Conservation (phyloP, 805 yeast genomes). For the Cyberlindnera xishuangbannaensis region DNA sequence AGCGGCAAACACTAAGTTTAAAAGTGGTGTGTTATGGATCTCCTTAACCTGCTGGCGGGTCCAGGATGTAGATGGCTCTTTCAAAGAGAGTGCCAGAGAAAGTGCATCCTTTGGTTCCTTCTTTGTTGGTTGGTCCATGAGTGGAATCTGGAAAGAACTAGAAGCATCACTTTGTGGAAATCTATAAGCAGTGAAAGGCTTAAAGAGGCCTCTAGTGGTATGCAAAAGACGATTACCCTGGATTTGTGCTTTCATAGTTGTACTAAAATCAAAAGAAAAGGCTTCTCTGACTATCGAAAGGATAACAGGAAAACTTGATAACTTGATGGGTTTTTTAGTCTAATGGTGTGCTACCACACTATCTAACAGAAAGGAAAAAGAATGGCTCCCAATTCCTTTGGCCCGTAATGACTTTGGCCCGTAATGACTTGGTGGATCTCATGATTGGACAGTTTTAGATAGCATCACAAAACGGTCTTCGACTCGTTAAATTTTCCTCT, state of each 20-base stretch:
- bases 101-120: constrained; percentile 14
- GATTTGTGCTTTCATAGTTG: too few relatives aligned
- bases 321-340: too few relatives aligned
- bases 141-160: too few relatives aligned
- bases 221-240: background rate
- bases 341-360: too few relatives aligned
- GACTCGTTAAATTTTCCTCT: background rate
- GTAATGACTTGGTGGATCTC: background rate
- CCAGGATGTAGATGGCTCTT: constrained; percentile 41
- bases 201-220: background rate
- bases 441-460: background rate
- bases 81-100: constrained; percentile 26
- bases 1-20: constrained; percentile 54
- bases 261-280: too few relatives aligned
- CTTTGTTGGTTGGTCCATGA: background rate
- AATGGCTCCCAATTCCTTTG: background rate
- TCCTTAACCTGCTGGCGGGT: constrained; percentile 51
- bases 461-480: background rate
- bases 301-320: too few relatives aligned
- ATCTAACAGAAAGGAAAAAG: background rate
- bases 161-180: too few relatives aligned
- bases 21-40: constrained; percentile 60
- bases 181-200: background rate
- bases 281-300: too few relatives aligned
- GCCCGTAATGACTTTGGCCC: background rate